Evolutionary conservation across 495 filamentous ascomycete genomes (phyloP).

Genomic region (Penicillium bovifimosum): DNA sequence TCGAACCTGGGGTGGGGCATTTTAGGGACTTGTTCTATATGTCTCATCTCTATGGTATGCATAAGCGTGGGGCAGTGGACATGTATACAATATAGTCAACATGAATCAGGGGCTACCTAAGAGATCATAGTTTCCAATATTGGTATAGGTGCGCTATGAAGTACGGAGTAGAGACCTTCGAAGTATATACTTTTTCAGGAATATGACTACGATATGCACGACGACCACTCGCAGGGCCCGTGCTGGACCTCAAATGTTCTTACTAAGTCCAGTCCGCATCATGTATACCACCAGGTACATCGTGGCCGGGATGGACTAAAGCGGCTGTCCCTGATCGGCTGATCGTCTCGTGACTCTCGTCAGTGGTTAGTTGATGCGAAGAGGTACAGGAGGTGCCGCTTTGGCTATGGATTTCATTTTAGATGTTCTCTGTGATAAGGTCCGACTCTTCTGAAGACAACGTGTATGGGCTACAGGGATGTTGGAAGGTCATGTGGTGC

Average conservation of each 20-base stretch:
- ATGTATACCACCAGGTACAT: background rate
- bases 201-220: background rate
- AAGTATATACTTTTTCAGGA: background rate
- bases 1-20: conserved; percentile 8
- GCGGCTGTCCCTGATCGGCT: conserved; percentile 10
- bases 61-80: conserved; percentile 9
- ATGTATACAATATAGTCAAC: background rate
- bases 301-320: background rate
- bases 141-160: background rate
- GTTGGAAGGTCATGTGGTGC: conserved; percentile 6
- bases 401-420: background rate
- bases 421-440: background rate
- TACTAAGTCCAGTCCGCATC: background rate
- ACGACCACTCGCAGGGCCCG: background rate
- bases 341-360: background rate
- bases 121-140: background rate
- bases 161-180: background rate
- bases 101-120: background rate
- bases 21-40: background rate
- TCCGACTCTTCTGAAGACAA: conserved; percentile 1
- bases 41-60: background rate
- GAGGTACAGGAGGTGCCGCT: conserved; percentile 2
- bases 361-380: conserved; percentile 1
- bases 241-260: background rate
- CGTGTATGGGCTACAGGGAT: background rate